A percentile compares a stretch with the other conserved stretches of the same genome.
Evolutionary conservation across 192 early-diverging fungal genomes (phyloP).

Genomic region (Anaeromyces robustus): DNA sequence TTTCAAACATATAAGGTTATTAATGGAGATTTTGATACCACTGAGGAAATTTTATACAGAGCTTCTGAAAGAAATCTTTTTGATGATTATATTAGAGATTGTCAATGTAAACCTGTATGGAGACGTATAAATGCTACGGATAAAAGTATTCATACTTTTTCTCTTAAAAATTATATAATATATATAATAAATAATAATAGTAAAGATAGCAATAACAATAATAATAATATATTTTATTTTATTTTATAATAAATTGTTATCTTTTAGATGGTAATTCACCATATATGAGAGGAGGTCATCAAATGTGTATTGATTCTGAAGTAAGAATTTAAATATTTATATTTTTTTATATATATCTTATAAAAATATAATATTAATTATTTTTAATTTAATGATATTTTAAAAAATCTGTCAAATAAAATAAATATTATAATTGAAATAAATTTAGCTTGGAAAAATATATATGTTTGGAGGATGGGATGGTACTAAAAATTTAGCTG

Average conservation of each 20-base stretch:
- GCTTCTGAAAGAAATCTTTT: constrained; percentile 52
- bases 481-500: constrained; percentile 66
- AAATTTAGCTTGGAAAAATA: constrained; percentile 24
- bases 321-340: neutral
- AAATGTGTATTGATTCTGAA: constrained; percentile 83
- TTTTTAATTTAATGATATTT: no score
- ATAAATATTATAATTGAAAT: no score
- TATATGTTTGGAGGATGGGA: constrained; percentile 95
- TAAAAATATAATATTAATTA: no score
- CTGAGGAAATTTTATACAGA: constrained; percentile 52
- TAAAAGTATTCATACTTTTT: no score
- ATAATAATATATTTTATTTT: constrained; percentile 8
- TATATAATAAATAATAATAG: no score
- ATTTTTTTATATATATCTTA: neutral
- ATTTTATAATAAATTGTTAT: constrained; percentile 1
- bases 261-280: constrained; percentile 21
- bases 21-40: constrained; percentile 57
- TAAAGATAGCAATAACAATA: neutral
- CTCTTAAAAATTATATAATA: no score
- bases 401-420: no score
- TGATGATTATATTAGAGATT: constrained; percentile 45
- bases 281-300: constrained; percentile 77
- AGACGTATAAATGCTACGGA: constrained; percentile 18
- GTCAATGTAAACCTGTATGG: constrained; percentile 62
- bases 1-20: constrained; percentile 8